Evolutionary conservation across 2,329 filamentous ascomycete genomes (phyloP).

Genomic region (Alternaria hordeiaustralica): DNA sequence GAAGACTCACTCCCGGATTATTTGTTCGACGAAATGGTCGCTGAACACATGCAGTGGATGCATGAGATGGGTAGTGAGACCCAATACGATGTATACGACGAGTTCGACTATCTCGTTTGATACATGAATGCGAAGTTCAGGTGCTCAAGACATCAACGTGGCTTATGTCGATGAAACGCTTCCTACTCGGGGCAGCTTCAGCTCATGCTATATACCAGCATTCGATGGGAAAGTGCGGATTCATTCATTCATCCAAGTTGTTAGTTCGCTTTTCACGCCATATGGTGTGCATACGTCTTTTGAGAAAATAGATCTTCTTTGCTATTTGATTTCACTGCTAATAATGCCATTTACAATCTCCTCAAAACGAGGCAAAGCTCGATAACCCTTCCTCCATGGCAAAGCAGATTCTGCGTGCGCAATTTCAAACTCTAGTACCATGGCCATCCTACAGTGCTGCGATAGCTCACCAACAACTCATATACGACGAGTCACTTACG

Average conservation of each 20-base stretch:
- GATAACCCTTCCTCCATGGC: neutral
- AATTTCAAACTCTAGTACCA: neutral
- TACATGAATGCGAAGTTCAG: neutral
- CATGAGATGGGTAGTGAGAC: neutral
- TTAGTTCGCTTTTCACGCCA: neutral
- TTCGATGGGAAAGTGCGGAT: neutral
- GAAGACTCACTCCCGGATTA: neutral
- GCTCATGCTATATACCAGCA: neutral
- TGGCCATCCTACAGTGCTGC: neutral
- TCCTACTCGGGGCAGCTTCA: neutral
- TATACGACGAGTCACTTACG: neutral
- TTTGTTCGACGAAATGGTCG: slow-evolving; percentile 6
- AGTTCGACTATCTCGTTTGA: neutral
- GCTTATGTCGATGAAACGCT: neutral
- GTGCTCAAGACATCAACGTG: neutral
- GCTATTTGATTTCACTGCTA: neutral
- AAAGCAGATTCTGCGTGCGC: neutral
- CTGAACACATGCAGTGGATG: slow-evolving; percentile 15
- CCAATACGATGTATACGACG: neutral
- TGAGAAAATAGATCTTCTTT: neutral
- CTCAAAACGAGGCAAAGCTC: neutral
- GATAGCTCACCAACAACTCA: neutral
- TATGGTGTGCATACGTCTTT: neutral
- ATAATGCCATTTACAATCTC: neutral
- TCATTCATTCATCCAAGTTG: neutral